These are phyloP conservation scores for Didymella segeticola DNA, from an alignment of 2,329 filamentous ascomycete genomes.

Conservation along the genomic window DNA sequence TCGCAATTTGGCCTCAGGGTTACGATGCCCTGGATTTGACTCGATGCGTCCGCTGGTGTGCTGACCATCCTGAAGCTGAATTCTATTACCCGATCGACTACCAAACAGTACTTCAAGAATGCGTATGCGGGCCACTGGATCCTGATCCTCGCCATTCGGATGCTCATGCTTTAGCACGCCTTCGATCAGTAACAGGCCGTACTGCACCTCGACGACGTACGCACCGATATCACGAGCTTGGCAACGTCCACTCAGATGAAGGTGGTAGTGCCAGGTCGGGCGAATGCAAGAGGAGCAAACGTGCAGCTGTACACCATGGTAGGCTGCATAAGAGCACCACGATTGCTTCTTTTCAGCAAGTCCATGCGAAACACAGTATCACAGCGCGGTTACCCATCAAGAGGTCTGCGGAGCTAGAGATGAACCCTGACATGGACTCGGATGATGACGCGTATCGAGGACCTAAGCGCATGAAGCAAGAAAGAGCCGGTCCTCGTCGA, in stretches of 20 bases:
- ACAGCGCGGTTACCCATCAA: not conserved
- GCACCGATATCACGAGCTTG: too few species aligned
- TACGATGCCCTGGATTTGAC: constrained; percentile 38
- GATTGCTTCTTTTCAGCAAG: too few species aligned
- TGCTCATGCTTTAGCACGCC: not conserved
- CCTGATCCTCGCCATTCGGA: not conserved
- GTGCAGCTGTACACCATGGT: too few species aligned
- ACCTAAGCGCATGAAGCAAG: constrained; percentile 1
- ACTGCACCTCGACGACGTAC: not conserved
- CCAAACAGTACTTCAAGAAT: not conserved
- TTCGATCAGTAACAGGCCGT: not conserved
- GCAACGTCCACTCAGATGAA: not conserved
- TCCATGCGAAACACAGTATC: too few species aligned
- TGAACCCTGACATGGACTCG: not conserved
- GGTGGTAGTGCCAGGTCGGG: too few species aligned
- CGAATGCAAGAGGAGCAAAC: too few species aligned
- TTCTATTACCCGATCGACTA: constrained; percentile 38
- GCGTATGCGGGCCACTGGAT: not conserved
- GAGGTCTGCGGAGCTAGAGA: not conserved
- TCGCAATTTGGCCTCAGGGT: constrained; percentile 29
- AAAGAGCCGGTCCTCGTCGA: not conserved
- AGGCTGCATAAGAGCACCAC: not conserved
- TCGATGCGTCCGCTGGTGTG: constrained; percentile 30
- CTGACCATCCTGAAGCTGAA: constrained; percentile 24
- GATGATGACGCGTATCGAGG: constrained; percentile 3